Percentiles rank a stretch among this genome's conserved stretches.
These are phyloP conservation scores for Boletellus ananiceps DNA, from an alignment of 768 basidiomycete genomes.

Conservation along the genomic window DNA sequence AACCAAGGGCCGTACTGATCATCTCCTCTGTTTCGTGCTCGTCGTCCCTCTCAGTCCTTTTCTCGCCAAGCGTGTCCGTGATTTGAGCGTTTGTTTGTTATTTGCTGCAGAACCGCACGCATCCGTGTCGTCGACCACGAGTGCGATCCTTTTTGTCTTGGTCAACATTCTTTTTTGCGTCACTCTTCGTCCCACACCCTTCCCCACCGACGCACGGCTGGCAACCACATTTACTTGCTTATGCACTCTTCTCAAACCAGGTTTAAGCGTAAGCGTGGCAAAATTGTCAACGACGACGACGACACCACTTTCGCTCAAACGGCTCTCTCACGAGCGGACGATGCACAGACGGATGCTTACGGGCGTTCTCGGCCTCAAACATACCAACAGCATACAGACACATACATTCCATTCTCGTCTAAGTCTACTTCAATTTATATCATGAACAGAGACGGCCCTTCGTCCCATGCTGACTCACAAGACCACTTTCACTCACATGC, in stretches of 20 bases:
- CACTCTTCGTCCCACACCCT: conserved; percentile 18
- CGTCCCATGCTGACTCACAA: conserved; percentile 47
- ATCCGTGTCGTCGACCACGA: conserved; percentile 22
- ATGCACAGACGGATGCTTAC: conserved; percentile 49
- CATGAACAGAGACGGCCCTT: conserved; percentile 46
- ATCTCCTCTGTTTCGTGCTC: conserved; percentile 15
- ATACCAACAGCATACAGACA: conserved; percentile 40
- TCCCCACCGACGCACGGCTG: conserved; percentile 18
- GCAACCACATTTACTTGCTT: conserved; percentile 20
- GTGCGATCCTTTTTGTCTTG: conserved; percentile 25
- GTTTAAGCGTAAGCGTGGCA: conserved; percentile 48
- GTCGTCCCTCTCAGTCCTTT: conserved; percentile 18
- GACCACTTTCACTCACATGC: conserved; percentile 35
- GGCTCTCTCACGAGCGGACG: conserved; percentile 45
- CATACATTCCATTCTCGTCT: conserved; percentile 42
- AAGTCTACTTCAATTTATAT: conserved; percentile 43
- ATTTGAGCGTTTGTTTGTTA: conserved; percentile 32
- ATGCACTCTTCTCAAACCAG: conserved; percentile 39
- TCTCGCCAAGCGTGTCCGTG: conserved; percentile 23
- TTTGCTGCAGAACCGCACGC: conserved; percentile 20
- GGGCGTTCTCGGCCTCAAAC: conserved; percentile 45
- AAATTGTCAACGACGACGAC: conserved; percentile 50
- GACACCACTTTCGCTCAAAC: conserved; percentile 35
- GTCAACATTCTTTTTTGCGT: conserved; percentile 26
- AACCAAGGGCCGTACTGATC: conserved; percentile 23